phyloP scores from a whole-genome alignment of 768 basidiomycete genomes.

The Tulasnella sp. region DNA sequence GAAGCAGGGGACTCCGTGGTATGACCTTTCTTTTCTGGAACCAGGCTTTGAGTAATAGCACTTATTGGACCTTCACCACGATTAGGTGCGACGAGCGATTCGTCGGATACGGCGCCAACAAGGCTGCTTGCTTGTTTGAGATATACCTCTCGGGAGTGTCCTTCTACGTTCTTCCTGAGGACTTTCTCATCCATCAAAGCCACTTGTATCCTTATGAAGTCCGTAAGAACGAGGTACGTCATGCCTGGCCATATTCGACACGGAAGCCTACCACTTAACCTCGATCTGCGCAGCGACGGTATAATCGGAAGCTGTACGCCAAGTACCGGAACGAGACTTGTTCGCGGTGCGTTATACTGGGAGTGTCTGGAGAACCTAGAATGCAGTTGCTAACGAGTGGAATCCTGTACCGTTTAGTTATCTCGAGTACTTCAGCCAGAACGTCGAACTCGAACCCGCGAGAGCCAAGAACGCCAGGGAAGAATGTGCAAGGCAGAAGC shows the following conservation, averaged over 20 bases:
- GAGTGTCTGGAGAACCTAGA: not conserved
- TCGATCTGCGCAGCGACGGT: not conserved
- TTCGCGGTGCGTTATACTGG: not conserved
- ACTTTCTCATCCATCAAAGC: constrained; percentile 82
- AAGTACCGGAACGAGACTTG: not conserved
- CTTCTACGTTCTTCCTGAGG: constrained; percentile 74
- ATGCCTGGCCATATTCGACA: not conserved
- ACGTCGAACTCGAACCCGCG: not conserved
- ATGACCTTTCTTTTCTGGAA: not conserved
- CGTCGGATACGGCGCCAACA: constrained; percentile 84
- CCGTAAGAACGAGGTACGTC: constrained; percentile 25
- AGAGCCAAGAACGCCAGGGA: not conserved
- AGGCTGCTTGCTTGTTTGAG: constrained; percentile 84
- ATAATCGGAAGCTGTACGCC: not conserved
- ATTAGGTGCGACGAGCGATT: constrained; percentile 84
- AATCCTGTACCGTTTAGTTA: not conserved
- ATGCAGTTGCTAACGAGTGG: not conserved
- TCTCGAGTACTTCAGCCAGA: not conserved
- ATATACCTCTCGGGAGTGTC: constrained; percentile 80
- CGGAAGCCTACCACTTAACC: not conserved
- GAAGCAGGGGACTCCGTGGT: constrained; percentile 66
- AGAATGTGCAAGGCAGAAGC: not conserved
- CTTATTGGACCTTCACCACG: not conserved
- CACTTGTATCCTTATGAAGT: constrained; percentile 56
- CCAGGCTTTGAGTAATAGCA: not conserved